Percentiles rank a stretch among this genome's conserved stretches.
phyloP scores from a whole-genome alignment of 805 yeast genomes.

The Lipomyces mesembrius region DNA sequence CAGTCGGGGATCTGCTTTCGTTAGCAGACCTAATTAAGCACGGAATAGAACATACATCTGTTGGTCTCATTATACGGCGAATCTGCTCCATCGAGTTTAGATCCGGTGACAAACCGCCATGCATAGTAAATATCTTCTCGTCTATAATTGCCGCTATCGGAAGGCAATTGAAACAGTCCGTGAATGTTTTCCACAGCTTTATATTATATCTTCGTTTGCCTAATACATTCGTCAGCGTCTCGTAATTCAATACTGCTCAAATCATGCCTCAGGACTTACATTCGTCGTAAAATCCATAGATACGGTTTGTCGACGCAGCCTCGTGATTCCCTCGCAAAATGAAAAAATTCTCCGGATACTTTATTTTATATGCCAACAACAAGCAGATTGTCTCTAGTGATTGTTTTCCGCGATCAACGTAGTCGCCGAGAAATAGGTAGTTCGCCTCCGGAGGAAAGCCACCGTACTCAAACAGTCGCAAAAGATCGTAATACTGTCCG shows the following conservation, averaged over 20 bases:
- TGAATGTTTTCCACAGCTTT: conserved; percentile 97
- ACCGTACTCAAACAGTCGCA: conserved; percentile 94
- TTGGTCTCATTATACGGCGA: conserved; percentile 98
- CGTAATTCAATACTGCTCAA: neutral
- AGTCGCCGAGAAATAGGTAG: conserved; percentile 93
- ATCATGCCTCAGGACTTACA: conserved; percentile 50
- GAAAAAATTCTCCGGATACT: conserved; percentile 97
- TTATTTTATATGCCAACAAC: conserved; percentile 91
- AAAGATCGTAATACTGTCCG: conserved; percentile 94
- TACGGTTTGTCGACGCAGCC: conserved; percentile 96
- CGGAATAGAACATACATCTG: conserved; percentile 56
- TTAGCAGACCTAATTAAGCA: neutral
- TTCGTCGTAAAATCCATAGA: conserved; percentile 97
- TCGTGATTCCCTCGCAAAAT: conserved; percentile 98
- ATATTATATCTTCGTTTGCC: conserved; percentile 90
- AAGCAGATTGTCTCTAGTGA: conserved; percentile 95
- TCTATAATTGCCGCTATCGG: conserved; percentile 98
- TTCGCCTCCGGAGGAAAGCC: conserved; percentile 99
- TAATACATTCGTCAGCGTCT: conserved; percentile 41
- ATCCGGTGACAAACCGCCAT: conserved; percentile 97
- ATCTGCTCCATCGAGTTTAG: conserved; percentile 97
- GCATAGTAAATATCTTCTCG: conserved; percentile 97
- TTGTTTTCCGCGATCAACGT: conserved; percentile 98
- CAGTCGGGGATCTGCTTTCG: conserved; percentile 78
- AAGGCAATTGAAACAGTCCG: conserved; percentile 96